phyloP scores from a whole-genome alignment of 1,284 basidiomycete species.

The Xanthoconium separans region DNA sequence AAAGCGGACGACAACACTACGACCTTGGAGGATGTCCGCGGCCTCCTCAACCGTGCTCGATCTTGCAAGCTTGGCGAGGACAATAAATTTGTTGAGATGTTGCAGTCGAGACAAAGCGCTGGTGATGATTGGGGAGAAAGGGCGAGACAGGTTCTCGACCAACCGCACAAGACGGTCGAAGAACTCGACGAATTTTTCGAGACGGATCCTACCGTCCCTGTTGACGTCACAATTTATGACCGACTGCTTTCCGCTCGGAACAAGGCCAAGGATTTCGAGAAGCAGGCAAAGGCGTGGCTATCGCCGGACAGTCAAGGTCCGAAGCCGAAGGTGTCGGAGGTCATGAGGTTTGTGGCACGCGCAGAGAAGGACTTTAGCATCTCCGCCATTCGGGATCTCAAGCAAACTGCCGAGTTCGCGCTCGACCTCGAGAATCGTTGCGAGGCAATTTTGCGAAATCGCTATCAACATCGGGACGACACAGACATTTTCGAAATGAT shows the following conservation, averaged over 20 bases:
- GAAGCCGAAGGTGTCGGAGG: conserved; percentile 65
- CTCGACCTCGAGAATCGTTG: conserved; percentile 70
- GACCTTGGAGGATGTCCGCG: conserved; percentile 67
- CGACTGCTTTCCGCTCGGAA: conserved; percentile 56
- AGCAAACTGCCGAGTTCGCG: conserved; percentile 67
- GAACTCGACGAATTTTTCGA: conserved; percentile 69
- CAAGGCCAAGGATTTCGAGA: conserved; percentile 74
- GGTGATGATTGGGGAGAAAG: conserved; percentile 73
- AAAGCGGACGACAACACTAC: conserved; percentile 57
- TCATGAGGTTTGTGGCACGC: conserved; percentile 60
- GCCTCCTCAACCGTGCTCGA: conserved; percentile 64
- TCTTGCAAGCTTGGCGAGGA: conserved; percentile 63
- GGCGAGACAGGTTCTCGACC: conserved; percentile 59
- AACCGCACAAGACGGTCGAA: conserved; percentile 66
- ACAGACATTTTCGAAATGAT: conserved; percentile 69
- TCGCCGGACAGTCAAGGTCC: conserved; percentile 48
- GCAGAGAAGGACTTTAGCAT: conserved; percentile 76
- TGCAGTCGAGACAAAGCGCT: conserved; percentile 56
- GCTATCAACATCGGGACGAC: conserved; percentile 53
- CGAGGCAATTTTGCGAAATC: conserved; percentile 66
- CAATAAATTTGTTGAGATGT: conserved; percentile 55
- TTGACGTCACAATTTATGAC: conserved; percentile 60
- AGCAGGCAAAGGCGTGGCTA: conserved; percentile 70
- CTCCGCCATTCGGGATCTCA: conserved; percentile 60
- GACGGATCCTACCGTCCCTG: conserved; percentile 58